Evolutionary conservation across 192 early-diverging fungal genomes (phyloP).

Genomic region (Cetraspora pellucida): DNA sequence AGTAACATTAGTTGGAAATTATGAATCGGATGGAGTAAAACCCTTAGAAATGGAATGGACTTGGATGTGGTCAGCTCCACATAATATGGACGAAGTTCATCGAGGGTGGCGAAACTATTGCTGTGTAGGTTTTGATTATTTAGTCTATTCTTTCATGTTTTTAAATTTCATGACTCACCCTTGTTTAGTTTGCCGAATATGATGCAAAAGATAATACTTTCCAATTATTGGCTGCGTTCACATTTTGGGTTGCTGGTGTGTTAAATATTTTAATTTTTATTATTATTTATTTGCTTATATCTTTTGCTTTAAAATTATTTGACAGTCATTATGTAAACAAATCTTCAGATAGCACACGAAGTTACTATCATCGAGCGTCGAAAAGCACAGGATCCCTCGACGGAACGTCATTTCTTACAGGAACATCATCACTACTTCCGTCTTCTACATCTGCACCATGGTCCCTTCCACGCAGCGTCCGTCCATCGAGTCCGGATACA

Average conservation of each 20-base stretch:
- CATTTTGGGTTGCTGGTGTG: constrained; percentile 36
- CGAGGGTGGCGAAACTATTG: constrained; percentile 35
- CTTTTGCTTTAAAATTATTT: neutral
- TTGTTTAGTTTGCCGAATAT: constrained; percentile 34
- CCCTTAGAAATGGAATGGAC: constrained; percentile 20
- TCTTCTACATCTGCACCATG: neutral
- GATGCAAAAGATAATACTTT: constrained; percentile 31
- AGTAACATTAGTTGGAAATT: constrained; percentile 20
- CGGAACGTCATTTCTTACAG: neutral
- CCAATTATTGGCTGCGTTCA: constrained; percentile 17
- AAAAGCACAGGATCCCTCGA: constrained; percentile 14
- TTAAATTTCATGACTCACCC: neutral
- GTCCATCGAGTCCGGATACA: constrained; percentile 30
- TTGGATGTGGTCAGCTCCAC: constrained; percentile 34
- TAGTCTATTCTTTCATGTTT: neutral
- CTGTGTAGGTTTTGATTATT: constrained; percentile 20
- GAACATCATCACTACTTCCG: constrained; percentile 15
- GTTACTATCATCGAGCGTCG: constrained; percentile 11
- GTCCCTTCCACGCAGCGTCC: constrained; percentile 2
- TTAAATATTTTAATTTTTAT: neutral
- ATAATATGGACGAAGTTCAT: constrained; percentile 30
- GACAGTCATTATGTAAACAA: neutral
- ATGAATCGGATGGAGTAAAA: constrained; percentile 8
- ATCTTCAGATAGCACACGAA: neutral
- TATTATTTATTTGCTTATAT: neutral